These are phyloP conservation scores for Ascosphaera pollenicola DNA, from an alignment of 2,329 filamentous ascomycete genomes.

Conservation along the genomic window DNA sequence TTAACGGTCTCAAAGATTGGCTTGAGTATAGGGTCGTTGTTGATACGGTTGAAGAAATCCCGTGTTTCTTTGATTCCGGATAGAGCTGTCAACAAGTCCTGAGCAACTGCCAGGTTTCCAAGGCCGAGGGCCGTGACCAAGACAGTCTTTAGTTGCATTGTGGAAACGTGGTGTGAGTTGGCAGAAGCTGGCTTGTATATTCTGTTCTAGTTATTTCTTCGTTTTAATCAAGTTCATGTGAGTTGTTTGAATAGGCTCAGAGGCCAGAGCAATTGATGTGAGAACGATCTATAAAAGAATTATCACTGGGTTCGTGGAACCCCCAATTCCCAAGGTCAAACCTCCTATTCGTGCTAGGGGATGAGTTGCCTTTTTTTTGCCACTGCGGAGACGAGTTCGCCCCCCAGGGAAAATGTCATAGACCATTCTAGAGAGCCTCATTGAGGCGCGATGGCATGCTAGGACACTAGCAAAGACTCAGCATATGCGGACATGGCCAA, in stretches of 20 bases:
- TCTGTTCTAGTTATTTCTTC: background rate
- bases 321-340: background rate
- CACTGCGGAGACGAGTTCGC: background rate
- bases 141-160: background rate
- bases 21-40: slow-evolving; percentile 3
- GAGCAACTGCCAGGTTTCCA: background rate
- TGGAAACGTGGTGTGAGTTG: background rate
- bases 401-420: too few relatives aligned
- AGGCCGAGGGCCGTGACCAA: background rate
- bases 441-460: too few relatives aligned
- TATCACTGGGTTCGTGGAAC: background rate
- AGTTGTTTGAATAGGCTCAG: background rate
- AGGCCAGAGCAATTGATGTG: background rate
- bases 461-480: too few relatives aligned
- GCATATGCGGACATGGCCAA: too few relatives aligned
- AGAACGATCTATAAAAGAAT: background rate
- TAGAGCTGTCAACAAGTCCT: background rate
- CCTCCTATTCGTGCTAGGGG: background rate
- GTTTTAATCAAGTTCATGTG: background rate
- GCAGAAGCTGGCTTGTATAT: background rate
- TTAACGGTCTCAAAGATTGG: slow-evolving; percentile 14
- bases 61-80: background rate
- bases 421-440: too few relatives aligned
- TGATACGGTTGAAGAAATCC: background rate
- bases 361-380: background rate